Percentiles rank a stretch among this genome's conserved stretches.
Conservation (phyloP, 306 rosid species). For the Cicer chorassanicum region DNA sequence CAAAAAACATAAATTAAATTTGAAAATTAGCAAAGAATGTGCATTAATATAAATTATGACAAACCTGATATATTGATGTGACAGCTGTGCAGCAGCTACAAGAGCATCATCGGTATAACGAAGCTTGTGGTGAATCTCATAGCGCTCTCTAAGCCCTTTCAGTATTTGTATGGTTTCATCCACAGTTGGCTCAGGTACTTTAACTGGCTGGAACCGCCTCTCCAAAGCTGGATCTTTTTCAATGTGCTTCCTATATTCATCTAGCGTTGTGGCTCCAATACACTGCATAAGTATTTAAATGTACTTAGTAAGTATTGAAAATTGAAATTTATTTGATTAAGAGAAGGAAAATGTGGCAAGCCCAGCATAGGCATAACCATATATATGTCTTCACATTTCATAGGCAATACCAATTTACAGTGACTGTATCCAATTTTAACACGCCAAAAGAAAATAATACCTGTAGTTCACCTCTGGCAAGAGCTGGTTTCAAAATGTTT, state of each 20-base stretch:
- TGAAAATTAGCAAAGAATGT: not conserved
- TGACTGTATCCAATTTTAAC: not conserved
- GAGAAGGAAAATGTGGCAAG: not conserved
- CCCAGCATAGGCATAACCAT: not conserved
- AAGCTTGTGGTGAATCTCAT: slow-evolving; percentile 97
- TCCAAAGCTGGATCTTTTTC: slow-evolving; percentile 96
- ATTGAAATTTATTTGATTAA: not conserved
- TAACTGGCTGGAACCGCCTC: slow-evolving; percentile 94
- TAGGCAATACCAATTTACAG: no score
- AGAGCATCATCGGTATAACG: slow-evolving; percentile 92
- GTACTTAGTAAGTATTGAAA: not conserved
- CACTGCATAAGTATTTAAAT: slow-evolving; percentile 62
- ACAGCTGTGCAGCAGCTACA: slow-evolving; percentile 85
- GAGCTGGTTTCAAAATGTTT: slow-evolving; percentile 93
- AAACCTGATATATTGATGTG: slow-evolving; percentile 95
- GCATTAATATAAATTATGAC: not conserved
- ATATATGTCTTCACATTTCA: slow-evolving; percentile 7
- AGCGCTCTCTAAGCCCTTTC: slow-evolving; percentile 92
- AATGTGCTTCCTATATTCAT: slow-evolving; percentile 95
- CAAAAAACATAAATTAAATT: not conserved
- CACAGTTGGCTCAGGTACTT: slow-evolving; percentile 92
- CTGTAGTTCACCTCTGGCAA: slow-evolving; percentile 98
- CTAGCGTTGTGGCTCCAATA: slow-evolving; percentile 94
- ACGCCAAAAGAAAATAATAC: slow-evolving; percentile 47
- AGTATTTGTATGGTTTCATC: slow-evolving; percentile 84